Conservation (phyloP, 1,284 basidiomycete species). For the Abortiporus biennis region DNA sequence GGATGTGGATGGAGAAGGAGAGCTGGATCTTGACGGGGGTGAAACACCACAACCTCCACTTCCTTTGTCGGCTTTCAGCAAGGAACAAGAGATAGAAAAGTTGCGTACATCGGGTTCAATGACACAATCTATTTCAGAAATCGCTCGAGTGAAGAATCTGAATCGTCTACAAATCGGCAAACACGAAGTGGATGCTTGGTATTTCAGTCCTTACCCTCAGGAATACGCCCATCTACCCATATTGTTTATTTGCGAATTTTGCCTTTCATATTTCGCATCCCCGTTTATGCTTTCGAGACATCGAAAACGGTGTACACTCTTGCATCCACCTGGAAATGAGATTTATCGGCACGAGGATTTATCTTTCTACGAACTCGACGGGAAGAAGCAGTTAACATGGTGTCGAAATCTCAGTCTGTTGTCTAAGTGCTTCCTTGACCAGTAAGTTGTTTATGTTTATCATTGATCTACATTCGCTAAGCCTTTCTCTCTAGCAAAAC, state of each 20-base stretch:
- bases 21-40: slow-evolving; percentile 33
- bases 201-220: slow-evolving; percentile 98
- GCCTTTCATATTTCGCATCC: slow-evolving; percentile 86
- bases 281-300: slow-evolving; percentile 88
- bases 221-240: slow-evolving; percentile 95
- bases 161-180: slow-evolving; percentile 95
- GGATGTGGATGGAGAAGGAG: slow-evolving; percentile 38
- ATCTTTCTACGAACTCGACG: slow-evolving; percentile 98
- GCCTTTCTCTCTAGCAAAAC: slow-evolving; percentile 71
- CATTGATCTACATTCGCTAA: background rate
- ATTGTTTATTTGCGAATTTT: slow-evolving; percentile 98
- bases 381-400: slow-evolving; percentile 92
- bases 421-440: slow-evolving; percentile 98
- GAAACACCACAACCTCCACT: slow-evolving; percentile 35
- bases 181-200: slow-evolving; percentile 98
- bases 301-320: slow-evolving; percentile 84
- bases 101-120: slow-evolving; percentile 96
- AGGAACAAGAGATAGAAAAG: slow-evolving; percentile 98
- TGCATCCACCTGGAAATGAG: slow-evolving; percentile 99
- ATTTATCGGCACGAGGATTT: slow-evolving; percentile 97
- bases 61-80: slow-evolving; percentile 66
- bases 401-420: slow-evolving; percentile 96
- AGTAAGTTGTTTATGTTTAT: slow-evolving; percentile 39
- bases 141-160: slow-evolving; percentile 97
- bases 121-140: slow-evolving; percentile 97